A percentile compares a stretch with the other conserved stretches of the same genome.
These are phyloP conservation scores for Lactarius tabidus DNA, from an alignment of 768 basidiomycete genomes.

Conservation along the genomic window DNA sequence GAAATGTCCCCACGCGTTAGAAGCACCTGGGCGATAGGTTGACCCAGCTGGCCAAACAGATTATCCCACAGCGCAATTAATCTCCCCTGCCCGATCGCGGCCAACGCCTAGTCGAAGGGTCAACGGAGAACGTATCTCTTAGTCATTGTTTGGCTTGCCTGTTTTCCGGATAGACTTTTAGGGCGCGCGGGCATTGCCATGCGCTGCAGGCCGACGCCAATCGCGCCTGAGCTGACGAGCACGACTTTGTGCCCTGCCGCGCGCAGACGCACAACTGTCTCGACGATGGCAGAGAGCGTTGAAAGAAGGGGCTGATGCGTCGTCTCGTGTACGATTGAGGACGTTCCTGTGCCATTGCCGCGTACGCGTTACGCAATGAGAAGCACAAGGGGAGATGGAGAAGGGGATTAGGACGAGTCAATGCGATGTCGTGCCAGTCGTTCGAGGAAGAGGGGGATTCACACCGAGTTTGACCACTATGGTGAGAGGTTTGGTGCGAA, in stretches of 20 bases:
- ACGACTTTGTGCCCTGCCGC: slow-evolving; percentile 88
- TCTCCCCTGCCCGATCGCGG: slow-evolving; percentile 95
- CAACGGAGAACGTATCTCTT: slow-evolving; percentile 15
- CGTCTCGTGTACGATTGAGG: slow-evolving; percentile 93
- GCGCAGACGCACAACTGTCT: slow-evolving; percentile 78
- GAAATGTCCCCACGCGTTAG: slow-evolving; percentile 95
- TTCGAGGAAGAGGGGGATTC: slow-evolving; percentile 1
- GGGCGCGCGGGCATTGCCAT: slow-evolving; percentile 82
- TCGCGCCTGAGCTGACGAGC: slow-evolving; percentile 95
- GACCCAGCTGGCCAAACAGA: slow-evolving; percentile 87
- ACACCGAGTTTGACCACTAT: slow-evolving; percentile 34
- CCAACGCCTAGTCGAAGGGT: slow-evolving; percentile 64
- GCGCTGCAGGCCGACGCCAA: slow-evolving; percentile 88
- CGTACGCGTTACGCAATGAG: not conserved
- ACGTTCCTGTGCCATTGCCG: slow-evolving; percentile 58
- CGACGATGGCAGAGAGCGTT: slow-evolving; percentile 86
- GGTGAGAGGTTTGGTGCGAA: slow-evolving; percentile 17
- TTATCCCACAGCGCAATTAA: slow-evolving; percentile 98
- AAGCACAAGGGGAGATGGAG: not conserved
- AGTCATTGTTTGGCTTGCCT: slow-evolving; percentile 47
- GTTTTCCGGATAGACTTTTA: slow-evolving; percentile 85
- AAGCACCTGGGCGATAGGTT: slow-evolving; percentile 93
- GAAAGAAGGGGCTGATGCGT: slow-evolving; percentile 91
- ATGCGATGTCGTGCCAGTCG: not conserved
- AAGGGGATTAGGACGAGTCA: not conserved